Evolutionary conservation across 169 alveolate species (phyloP).

Genomic region (Cryptosporidium parvum): DNA sequence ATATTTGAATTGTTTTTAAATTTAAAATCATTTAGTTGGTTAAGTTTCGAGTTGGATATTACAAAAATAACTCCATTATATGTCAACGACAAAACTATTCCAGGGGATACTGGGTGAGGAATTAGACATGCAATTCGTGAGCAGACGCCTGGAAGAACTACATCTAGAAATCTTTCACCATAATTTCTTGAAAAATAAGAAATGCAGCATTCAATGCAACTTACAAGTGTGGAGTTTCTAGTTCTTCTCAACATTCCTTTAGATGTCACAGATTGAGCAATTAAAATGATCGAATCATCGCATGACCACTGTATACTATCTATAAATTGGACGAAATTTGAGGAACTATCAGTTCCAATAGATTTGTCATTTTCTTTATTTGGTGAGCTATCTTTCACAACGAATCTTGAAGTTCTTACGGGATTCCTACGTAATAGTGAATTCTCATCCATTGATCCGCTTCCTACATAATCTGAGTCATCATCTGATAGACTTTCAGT

Average conservation of each 20-base stretch:
- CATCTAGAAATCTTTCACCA: slow-evolving; percentile 36
- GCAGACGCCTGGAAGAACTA: slow-evolving; percentile 56
- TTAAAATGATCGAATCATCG: slow-evolving; percentile 46
- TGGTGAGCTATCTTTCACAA: neutral
- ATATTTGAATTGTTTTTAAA: slow-evolving; percentile 3
- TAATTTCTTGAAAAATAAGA: slow-evolving; percentile 53
- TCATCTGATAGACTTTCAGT: neutral
- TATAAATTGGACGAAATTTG: slow-evolving; percentile 51
- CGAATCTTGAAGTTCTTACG: slow-evolving; percentile 35
- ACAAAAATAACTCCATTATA: slow-evolving; percentile 51
- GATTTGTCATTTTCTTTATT: slow-evolving; percentile 29
- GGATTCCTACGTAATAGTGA: slow-evolving; percentile 34
- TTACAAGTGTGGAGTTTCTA: slow-evolving; percentile 20
- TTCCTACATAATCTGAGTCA: slow-evolving; percentile 27
- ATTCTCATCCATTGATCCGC: slow-evolving; percentile 38
- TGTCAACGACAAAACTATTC: slow-evolving; percentile 29
- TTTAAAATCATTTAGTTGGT: neutral
- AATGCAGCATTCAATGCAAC: slow-evolving; percentile 54
- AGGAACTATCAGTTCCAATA: neutral
- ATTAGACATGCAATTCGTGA: slow-evolving; percentile 39
- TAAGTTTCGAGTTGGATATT: neutral
- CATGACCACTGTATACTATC: slow-evolving; percentile 70
- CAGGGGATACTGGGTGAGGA: slow-evolving; percentile 46
- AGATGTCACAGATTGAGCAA: slow-evolving; percentile 53
- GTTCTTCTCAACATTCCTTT: slow-evolving; percentile 23